Evolutionary conservation across 148 eudicot genomes (phyloP).

Genomic region (Arbutus unedo): DNA sequence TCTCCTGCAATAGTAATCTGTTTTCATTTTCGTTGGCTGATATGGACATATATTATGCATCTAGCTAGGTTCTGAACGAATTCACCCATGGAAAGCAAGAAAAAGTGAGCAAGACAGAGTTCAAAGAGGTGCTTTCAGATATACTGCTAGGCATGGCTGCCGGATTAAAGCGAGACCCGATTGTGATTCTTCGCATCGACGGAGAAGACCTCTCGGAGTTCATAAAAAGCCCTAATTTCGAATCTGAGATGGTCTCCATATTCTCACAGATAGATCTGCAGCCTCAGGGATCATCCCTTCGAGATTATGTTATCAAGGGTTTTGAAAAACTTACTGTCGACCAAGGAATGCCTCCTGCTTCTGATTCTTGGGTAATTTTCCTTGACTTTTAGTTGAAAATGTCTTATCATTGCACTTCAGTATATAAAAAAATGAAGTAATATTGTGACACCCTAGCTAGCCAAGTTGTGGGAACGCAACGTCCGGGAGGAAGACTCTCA

Average conservation of each 20-base stretch:
- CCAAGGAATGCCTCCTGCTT: slow-evolving; percentile 83
- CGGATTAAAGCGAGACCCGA: slow-evolving; percentile 82
- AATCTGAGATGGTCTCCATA: slow-evolving; percentile 50
- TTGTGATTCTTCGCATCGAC: slow-evolving; percentile 85
- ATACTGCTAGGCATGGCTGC: slow-evolving; percentile 90
- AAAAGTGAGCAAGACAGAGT: slow-evolving; percentile 72
- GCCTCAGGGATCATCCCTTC: slow-evolving; percentile 35
- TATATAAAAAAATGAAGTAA: not conserved
- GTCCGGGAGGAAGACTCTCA: too few relatives aligned
- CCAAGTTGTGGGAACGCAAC: too few relatives aligned
- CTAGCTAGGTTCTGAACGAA: slow-evolving; percentile 76
- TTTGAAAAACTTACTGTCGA: slow-evolving; percentile 71
- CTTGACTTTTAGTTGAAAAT: not conserved
- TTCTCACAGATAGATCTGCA: slow-evolving; percentile 45
- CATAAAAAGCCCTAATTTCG: slow-evolving; percentile 47
- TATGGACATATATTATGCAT: not conserved
- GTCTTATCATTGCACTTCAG: not conserved
- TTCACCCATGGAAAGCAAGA: slow-evolving; percentile 77
- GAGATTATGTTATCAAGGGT: slow-evolving; percentile 55
- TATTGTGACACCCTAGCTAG: too few relatives aligned
- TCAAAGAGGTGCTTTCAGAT: slow-evolving; percentile 79
- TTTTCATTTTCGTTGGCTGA: not conserved
- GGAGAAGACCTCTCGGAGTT: slow-evolving; percentile 80
- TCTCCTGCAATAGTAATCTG: not conserved
- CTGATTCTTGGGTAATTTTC: slow-evolving; percentile 73